Conservation (phyloP, 352 stramenopile genomes). For the Phytopythium sindhum region DNA sequence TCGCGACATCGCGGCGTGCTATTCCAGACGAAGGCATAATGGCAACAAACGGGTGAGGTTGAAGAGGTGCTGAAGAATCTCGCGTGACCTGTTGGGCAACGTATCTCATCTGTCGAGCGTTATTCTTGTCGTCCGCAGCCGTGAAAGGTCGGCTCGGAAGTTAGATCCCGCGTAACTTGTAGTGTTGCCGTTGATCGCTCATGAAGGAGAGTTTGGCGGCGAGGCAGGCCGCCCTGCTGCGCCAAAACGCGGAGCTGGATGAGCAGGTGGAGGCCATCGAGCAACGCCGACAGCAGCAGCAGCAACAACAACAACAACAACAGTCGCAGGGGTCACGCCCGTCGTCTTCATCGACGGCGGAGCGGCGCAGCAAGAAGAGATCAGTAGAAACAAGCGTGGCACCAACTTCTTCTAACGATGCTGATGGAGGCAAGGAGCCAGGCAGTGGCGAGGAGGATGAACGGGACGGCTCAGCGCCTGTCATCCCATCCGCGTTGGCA, state of each 20-base stretch:
- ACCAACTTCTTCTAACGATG: neutral
- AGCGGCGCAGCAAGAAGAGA: neutral
- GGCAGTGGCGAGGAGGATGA: slow-evolving; percentile 3
- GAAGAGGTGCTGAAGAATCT: slow-evolving; percentile 12
- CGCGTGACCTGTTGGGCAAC: neutral
- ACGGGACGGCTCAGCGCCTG: neutral
- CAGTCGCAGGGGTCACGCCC: neutral
- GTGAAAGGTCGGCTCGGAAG: neutral
- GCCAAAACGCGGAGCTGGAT: slow-evolving; percentile 62
- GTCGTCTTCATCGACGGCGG: slow-evolving; percentile 5
- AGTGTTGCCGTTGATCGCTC: neutral
- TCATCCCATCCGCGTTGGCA: neutral
- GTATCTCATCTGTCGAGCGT: neutral
- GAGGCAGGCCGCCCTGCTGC: slow-evolving; percentile 52
- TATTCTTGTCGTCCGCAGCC: neutral
- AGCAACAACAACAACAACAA: slow-evolving; percentile 1
- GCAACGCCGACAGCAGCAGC: slow-evolving; percentile 48
- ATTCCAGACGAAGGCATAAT: slow-evolving; percentile 13
- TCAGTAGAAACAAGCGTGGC: neutral
- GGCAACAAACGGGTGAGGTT: neutral
- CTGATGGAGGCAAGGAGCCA: neutral
- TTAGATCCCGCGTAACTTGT: neutral
- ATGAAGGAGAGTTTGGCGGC: slow-evolving; percentile 67
- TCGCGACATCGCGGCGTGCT: slow-evolving; percentile 36
- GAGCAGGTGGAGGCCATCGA: slow-evolving; percentile 67